Base-by-base conservation (phyloP, 2,329 filamentous ascomycete genomes). In the Curvularia sp. region DNA sequence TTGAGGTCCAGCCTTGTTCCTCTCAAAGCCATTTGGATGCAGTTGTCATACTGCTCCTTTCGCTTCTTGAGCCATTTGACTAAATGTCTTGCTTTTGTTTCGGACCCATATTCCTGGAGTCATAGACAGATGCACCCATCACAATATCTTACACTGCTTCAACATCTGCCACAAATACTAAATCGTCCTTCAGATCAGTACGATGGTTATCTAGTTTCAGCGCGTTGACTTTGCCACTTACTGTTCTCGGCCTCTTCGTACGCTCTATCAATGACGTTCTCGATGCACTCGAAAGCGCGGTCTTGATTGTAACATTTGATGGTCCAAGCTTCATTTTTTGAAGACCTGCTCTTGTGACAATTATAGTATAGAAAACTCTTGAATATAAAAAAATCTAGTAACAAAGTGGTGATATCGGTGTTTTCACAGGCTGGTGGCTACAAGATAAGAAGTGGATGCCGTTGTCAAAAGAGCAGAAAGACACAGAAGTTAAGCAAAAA, bases 161-260 rank as follows among this genome's bases (percentile, higher is more conserved):
- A 57, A 15, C 12, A 25, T 27, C 36, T 57, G 54, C 54, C 42
- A 53, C 19, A 57, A 13, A 28, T 48, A 57, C 54, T 57, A 12
- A 5, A 32, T 28, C 3, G 13, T 15, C 13, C 15, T 9, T n/a
- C 3, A 28, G 5, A 30, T 57, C n/a, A 53, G 27, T 18, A 41
- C 10, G 4, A 5, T 1, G n/a, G 18, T 8, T 7, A 9, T 15
- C 12, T 25, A 6, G 12, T 27, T 15, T 13, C 15, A 46, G 5
- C 13, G 9, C 27, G 6, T 18, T 36, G 34, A 15, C 5, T 18
- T 15, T 18, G 19, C n/a, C 9, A 52, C 23, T 21, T 52, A 53
- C 48, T 32, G 32, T 52, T 19, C 25, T 56, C 32, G 53, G 53
- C 19, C 39, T 56, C 21, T 18, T 49, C 6, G 53, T 18, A 21